Evolutionary conservation across 1,284 basidiomycete genomes (phyloP), one percentile per base, ranked within the genome.

Genomic region (Spongispora temasekensis): DNA sequence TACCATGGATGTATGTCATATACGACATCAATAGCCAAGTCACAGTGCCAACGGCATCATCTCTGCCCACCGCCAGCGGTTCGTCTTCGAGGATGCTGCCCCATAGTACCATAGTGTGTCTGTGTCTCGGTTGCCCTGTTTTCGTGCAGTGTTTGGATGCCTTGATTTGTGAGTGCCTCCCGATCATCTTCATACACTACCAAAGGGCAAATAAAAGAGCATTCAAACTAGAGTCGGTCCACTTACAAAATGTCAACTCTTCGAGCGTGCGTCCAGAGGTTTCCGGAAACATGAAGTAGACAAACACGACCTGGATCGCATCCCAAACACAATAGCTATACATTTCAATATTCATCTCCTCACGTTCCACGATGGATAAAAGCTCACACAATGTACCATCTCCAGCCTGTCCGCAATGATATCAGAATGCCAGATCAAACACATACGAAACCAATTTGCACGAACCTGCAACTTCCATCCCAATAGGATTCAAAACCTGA

Each of bases 171-270:
- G 15, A 60, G 27, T 23, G 6, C 37, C 4, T 65, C 64, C 19
- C 34, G 58, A 37, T 64, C 66, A 28, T 3, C 37, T 21, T 66
- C 65, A 5, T 53, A 68, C n/a, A 66, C 64, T 66, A 34, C 54
- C 3, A 4, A 46, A 23, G 17, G 7, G 28, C 10, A 40, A 34
- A 13, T 1, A 27, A 9, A 44, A 5, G 12, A 10, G 28, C 17
- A 5, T 12, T 7, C 12, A 3, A 23, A 6, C 25, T 9, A 23
- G 2, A 2, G 42, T 2, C 4, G 23, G 19, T 10, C 35, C 12
- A 78, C 85, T 65, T 67, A 86, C 85, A 70, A 77, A 86, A 86
- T 2, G 85, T 77, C n/a, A 87, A 74, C 67, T 87, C 85, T 66
- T 87, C 85, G 42, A 87, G 76, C 2, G 83, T 82, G 34, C 79